phyloP scores from a whole-genome alignment of 1,284 basidiomycete species.

The Testicularia cyperi region DNA sequence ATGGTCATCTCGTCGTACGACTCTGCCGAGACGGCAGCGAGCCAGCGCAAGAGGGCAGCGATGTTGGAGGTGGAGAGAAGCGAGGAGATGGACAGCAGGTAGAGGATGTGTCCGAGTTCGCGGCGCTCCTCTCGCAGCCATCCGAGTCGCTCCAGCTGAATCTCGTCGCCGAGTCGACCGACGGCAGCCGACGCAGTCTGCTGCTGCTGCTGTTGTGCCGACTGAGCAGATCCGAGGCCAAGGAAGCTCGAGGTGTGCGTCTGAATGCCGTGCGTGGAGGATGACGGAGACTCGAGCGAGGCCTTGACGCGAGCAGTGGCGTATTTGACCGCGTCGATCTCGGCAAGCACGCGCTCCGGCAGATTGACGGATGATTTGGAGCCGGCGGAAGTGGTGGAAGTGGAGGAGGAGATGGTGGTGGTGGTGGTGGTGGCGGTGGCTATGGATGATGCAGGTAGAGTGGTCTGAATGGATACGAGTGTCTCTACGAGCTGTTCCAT shows the following conservation, averaged over 20 bases:
- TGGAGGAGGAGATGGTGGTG: neutral
- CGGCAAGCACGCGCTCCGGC: conserved; percentile 32
- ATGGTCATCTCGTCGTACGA: conserved; percentile 64
- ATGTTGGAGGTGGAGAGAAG: conserved; percentile 40
- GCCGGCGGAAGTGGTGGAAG: conserved; percentile 4
- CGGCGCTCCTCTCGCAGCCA: conserved; percentile 51
- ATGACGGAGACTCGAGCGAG: conserved; percentile 22
- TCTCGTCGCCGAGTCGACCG: conserved; percentile 48
- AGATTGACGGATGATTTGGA: conserved; percentile 20
- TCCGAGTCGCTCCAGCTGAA: conserved; percentile 51
- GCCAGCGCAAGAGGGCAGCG: conserved; percentile 35
- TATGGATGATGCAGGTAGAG: no score
- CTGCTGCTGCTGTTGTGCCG: conserved; percentile 8
- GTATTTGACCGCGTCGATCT: conserved; percentile 36
- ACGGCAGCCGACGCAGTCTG: conserved; percentile 7
- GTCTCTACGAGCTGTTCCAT: conserved; percentile 50
- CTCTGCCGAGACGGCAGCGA: conserved; percentile 41
- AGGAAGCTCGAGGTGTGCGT: conserved; percentile 32
- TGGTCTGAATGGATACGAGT: conserved; percentile 32
- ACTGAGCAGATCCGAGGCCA: conserved; percentile 24
- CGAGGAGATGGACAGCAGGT: conserved; percentile 50
- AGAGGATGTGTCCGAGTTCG: conserved; percentile 52
- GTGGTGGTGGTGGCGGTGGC: no score
- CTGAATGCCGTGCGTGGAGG: conserved; percentile 22
- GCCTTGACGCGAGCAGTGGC: conserved; percentile 26